Evolutionary conservation across 768 basidiomycete species (phyloP).

Genomic region (Russula earlei): DNA sequence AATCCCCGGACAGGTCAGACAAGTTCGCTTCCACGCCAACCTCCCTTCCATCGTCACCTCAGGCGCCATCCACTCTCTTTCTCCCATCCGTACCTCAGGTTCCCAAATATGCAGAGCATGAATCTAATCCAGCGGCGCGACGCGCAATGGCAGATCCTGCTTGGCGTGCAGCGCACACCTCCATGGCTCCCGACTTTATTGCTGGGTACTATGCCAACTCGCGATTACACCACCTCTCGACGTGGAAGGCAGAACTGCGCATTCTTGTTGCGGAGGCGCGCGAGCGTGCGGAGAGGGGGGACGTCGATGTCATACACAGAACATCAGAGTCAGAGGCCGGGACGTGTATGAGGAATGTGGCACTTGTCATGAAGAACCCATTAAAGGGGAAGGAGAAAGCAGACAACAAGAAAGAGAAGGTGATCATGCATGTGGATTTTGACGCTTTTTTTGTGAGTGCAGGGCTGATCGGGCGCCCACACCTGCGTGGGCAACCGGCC

Average conservation of each 20-base stretch:
- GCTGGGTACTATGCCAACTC: conserved; percentile 65
- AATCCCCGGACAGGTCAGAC: neutral
- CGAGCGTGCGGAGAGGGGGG: conserved; percentile 46
- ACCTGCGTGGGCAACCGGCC: conserved; percentile 78
- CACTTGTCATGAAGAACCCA: conserved; percentile 41
- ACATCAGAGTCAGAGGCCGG: conserved; percentile 19
- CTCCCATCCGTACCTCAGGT: conserved; percentile 37
- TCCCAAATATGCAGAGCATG: conserved; percentile 57
- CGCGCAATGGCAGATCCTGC: conserved; percentile 74
- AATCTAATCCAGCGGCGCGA: conserved; percentile 63
- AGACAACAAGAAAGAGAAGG: conserved; percentile 40
- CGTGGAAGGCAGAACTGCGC: conserved; percentile 87
- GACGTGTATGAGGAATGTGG: conserved; percentile 31
- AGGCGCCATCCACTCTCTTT: conserved; percentile 35
- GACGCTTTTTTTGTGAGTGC: conserved; percentile 96
- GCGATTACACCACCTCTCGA: conserved; percentile 84
- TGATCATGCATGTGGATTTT: conserved; percentile 91
- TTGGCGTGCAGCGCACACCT: conserved; percentile 86
- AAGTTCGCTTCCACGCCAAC: neutral
- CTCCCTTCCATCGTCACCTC: conserved; percentile 24
- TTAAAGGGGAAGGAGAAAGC: conserved; percentile 51
- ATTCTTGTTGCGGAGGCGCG: conserved; percentile 73
- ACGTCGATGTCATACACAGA: conserved; percentile 13
- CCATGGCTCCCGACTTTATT: conserved; percentile 77
- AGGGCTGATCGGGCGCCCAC: conserved; percentile 70